Base-by-base conservation (phyloP, 2,329 filamentous ascomycete genomes). In the Anthostomella pinea region DNA sequence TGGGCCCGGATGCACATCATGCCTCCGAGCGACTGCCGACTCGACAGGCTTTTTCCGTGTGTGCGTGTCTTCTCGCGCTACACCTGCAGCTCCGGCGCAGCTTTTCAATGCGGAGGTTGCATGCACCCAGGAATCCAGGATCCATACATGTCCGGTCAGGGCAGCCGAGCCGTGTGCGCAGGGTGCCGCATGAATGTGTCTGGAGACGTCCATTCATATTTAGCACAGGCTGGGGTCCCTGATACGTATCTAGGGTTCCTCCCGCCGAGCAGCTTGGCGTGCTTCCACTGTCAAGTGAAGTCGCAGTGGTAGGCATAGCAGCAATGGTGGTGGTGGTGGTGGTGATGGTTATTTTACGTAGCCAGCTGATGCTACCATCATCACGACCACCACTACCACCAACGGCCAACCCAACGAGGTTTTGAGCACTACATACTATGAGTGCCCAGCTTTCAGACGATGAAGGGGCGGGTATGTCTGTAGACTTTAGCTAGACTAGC, bases 41-140 rank as follows among this genome's bases (percentile, higher is more conserved):
- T 50, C 45, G 37, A 46, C 47, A 41, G 35, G 37, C 46, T 44
- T 46, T 46, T 39, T 33, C 34, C 34, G 35, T 47, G 42, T 22
- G 21, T 7, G 21, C 21, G 21, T 22, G 21, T 7, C 21, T 7
- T 22, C 7, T 22, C 21, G n/a, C 43, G 39, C 43, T 46, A 49
- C 39, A 39, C 38, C 30, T 36, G 39, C 36, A 42, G 32, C 29
- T 35, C 38, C 34, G 38, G 40, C 42, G 43, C 34, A 48, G 50
- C 42, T 51, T 41, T 49, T 47, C 43, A 49, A 45, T 54, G 51
- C 48, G 51, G 52, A 56, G 53, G 53, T 55, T 49, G 45, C 51
- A 53, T 49, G 43, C 37, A 42, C 37, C 26, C 25, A n/a, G n/a
- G n/a, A n/a, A n/a, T n/a, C 42, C 34, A 45, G 42, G 42, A 50